Base-by-base conservation (phyloP, 495 filamentous ascomycete genomes). In the Pseudotulostoma volvatum region DNA sequence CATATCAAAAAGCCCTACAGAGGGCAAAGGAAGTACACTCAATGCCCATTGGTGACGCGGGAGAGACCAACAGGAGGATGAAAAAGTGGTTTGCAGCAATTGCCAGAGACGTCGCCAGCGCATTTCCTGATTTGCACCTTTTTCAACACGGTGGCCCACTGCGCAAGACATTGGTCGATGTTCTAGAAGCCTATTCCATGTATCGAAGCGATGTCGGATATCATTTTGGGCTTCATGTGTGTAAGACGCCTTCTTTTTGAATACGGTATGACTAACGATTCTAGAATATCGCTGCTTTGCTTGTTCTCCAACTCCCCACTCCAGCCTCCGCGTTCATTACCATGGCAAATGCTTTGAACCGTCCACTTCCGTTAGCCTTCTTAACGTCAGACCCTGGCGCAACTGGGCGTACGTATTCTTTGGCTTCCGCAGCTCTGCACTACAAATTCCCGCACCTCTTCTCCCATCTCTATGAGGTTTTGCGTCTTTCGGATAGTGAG, bases 121-220 rank as follows among this genome's bases (percentile, higher is more conserved):
- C 80, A 4, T 94, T 81, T 63, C 75, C 77, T 0, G 83, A 92
- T 31, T 62, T 94, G 44, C 77, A 77, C 41, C 81, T 94, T 43
- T 95, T 94, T 58, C 79, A 84, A 50, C 67, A 69, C 33, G 69
- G 73, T 9, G 81, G 71, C 1, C 85, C 86, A 1, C 59, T 93
- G n/a, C 74, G 90, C 44, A 63, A 74, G 25, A 73, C 70, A 21
- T 64, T 96, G 9, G 56, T 81, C 17, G 80, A 96, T 57, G 77
- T 96, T 2, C 64, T 94, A 36, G 71, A 78, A 44, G 90, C 90
- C 4, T 95, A 95, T 54, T 73, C 76, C 31, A 85, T 92, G 82
- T 96, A 97, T 58, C 74, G 90, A 42, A 79, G 76, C 44, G 90
- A 97, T 55, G 83, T 96, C 43, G 88, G 88, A 44, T 94, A 93